Base-by-base conservation (phyloP, 2,329 filamentous ascomycete species). In the Zymoseptoria brevis region DNA sequence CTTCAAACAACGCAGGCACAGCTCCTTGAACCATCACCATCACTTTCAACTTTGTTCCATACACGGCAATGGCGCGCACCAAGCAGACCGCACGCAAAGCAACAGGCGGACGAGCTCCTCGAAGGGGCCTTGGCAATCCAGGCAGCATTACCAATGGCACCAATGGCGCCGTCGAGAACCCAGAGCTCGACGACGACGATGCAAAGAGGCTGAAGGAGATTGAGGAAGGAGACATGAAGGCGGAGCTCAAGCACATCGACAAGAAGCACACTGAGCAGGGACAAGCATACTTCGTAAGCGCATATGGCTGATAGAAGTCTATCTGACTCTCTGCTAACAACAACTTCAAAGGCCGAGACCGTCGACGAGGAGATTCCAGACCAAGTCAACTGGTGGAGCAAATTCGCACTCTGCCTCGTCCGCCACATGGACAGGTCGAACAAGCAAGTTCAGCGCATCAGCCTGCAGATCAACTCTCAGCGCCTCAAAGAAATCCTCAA, bases 401-500 rank as follows among this genome's bases (percentile, higher is more conserved):
- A 67, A 41, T 67, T 64, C 22, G 66, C 64, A 11, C 54, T 66
- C 5, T 66, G 64, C 26, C 58, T 66, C 2, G 62, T 65, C 19
- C 56, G 64, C 22, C 58, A 62, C 56, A 57, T 66, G 60, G 57
- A 59, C 41, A 26, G 29, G 8, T 53, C 50, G 60, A 63, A 62
- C 53, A 65, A 61, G 50, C 55, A 53, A 8, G 64, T 69, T 1
- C 57, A 65, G 50, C 63, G 64, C 54, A 59, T 59, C 19, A 63
- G 58, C 35, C 59, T 71, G 24, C 68, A 67, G 55, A 59, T 69
- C 58, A 71, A 71, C 56, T 69, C 67, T 4, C 64, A 67, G 30
- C 66, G 69, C 45, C 60, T 69, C n/a, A 69, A 70, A 53, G 62
- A 68, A n/a, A 63, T 70, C n/a, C 58, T 71, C 8, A 64, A 66